A percentile compares a stretch with the other conserved stretches of the same genome.
These are phyloP conservation scores for Claviceps arundinis DNA, from an alignment of 2,329 filamentous ascomycete species.

Conservation along the genomic window DNA sequence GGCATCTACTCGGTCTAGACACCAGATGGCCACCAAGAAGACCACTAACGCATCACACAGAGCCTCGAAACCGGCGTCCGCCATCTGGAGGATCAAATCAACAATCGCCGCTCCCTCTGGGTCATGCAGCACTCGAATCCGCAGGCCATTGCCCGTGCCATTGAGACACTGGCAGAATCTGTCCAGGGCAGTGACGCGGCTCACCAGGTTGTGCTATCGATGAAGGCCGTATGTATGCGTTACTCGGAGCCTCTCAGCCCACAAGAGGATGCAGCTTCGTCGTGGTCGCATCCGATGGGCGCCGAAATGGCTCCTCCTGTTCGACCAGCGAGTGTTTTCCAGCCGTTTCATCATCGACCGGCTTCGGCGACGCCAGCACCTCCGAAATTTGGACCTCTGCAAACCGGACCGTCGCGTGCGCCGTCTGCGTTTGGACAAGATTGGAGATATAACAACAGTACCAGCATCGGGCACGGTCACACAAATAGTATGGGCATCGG, in stretches of 20 bases:
- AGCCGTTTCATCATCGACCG: slow-evolving; percentile 9
- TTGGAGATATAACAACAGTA: slow-evolving; percentile 8
- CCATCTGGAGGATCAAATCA: slow-evolving; percentile 23
- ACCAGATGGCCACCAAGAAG: background rate
- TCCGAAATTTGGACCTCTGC: slow-evolving; percentile 19
- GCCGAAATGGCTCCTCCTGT: slow-evolving; percentile 4
- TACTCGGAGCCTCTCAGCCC: background rate
- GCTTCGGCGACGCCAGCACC: slow-evolving; percentile 13
- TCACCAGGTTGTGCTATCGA: slow-evolving; percentile 16
- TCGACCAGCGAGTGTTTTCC: slow-evolving; percentile 15
- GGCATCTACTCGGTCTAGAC: too few species aligned
- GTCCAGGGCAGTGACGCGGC: slow-evolving; percentile 15
- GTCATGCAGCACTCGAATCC: slow-evolving; percentile 21
- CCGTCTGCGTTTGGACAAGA: slow-evolving; percentile 14
- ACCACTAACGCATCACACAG: slow-evolving; percentile 7
- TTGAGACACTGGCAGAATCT: slow-evolving; percentile 18
- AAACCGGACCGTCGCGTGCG: slow-evolving; percentile 16
- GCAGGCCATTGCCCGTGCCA: slow-evolving; percentile 17
- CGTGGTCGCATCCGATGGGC: background rate
- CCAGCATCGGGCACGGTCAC: background rate
- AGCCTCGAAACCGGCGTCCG: slow-evolving; percentile 20
- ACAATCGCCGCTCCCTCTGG: slow-evolving; percentile 22
- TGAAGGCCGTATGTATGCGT: slow-evolving; percentile 7
- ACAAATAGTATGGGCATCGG: background rate
- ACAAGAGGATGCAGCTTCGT: background rate